Base-by-base conservation (phyloP, 2,329 filamentous ascomycete genomes). In the Thelonectria blattea region DNA sequence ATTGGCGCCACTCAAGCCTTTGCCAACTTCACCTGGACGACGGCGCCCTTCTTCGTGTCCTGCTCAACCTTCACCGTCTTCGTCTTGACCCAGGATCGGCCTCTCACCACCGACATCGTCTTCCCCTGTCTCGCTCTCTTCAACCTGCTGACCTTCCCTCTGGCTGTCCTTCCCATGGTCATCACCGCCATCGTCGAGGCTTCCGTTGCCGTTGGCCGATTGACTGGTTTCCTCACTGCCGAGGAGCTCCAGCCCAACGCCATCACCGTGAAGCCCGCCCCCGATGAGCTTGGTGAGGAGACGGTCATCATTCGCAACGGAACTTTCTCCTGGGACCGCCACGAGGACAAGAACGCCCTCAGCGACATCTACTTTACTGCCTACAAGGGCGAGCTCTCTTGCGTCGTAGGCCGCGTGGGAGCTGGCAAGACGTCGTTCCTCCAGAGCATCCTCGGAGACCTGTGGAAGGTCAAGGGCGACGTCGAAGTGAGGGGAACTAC, bases 21-120 rank as follows among this genome's bases (percentile, higher is more conserved):
- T 73, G 93, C 95, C 63, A 99, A 97, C 73, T 99, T 99, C 71
- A 97, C 94, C 12, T 99, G 95, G 95, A 96, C 91, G 54, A 96
- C 93, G 0, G 97, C 95, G 2, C 96, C 95, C 2, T 99, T 99
- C 80, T 85, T 99, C 51, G 96, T 99, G 3, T 98, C 95, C 1
- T 99, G 95, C 80, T 92, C 91, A 10, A 99, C 95, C 0, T 99
- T 99, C 73, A 89, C 92, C 10, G 91, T 98, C 30, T 99, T 96
- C 69, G 95, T 98, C 34, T 82, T 96, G 67, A 96, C 92, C 1
- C 88, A 88, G 61, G 84, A 95, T 68, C 82, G 83, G 58, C 92
- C 96, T 3, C 79, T 99, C 71, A 95, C 92, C 2, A 97, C 93
- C 0, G 93, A 97, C 1, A 95, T 99, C 67, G 92, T 99, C 18